These are phyloP conservation scores for Gossypium lobatum DNA, from an alignment of 441 rosid genomes.

Conservation along the genomic window DNA sequence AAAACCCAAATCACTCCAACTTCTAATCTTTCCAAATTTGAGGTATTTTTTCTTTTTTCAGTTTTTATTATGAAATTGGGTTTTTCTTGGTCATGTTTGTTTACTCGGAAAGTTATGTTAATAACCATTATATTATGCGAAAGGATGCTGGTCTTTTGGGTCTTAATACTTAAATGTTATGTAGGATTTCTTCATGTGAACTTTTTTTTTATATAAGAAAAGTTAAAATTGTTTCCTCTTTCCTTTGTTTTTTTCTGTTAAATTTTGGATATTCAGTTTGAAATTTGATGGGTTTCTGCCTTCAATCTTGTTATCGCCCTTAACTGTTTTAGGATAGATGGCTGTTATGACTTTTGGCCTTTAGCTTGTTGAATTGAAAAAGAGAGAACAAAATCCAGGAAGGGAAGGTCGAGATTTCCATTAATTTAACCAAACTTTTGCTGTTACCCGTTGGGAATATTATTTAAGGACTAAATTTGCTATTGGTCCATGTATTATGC, in stretches of 20 bases:
- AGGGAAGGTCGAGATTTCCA: not conserved
- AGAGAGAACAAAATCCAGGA: not conserved
- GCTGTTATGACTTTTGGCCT: not conserved
- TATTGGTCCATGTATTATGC: no score
- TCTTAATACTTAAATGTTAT: not conserved
- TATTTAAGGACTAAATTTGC: not conserved
- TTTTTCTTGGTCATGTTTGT: not conserved
- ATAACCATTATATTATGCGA: not conserved
- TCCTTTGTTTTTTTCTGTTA: not conserved
- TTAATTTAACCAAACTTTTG: not conserved
- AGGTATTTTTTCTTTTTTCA: slow-evolving; percentile 6
- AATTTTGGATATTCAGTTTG: not conserved
- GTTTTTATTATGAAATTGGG: not conserved
- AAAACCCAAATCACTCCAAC: slow-evolving; percentile 30
- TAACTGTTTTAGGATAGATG: not conserved
- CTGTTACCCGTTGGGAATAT: not conserved
- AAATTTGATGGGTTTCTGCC: not conserved
- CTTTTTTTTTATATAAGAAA: not conserved
- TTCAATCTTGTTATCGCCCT: not conserved
- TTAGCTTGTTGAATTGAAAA: not conserved
- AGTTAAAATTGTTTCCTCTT: not conserved
- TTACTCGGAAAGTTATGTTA: not conserved
- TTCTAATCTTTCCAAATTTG: slow-evolving; percentile 27
- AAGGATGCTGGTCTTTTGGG: not conserved
- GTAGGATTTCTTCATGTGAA: not conserved